Percentiles rank a stretch among this genome's conserved stretches.
Conservation (phyloP, 78 protist species). For the Emiliania huxleyi region DNA sequence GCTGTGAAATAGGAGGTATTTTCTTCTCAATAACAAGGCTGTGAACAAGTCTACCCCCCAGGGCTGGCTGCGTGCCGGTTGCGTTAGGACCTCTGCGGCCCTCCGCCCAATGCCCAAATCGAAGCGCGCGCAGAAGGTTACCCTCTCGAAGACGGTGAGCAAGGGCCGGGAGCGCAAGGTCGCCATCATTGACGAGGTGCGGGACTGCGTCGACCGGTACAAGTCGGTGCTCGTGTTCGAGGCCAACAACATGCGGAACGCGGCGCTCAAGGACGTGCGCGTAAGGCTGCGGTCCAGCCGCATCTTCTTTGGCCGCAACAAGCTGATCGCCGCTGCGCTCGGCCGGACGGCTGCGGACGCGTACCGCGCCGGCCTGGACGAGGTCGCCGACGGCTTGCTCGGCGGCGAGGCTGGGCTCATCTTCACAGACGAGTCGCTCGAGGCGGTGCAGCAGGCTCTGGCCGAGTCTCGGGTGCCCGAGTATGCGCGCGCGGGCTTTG, state of each 20-base stretch:
- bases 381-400: constrained; percentile 36
- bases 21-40: no score
- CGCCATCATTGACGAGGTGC: constrained; percentile 48
- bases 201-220: constrained; percentile 51
- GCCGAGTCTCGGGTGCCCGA: constrained; percentile 49
- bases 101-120: constrained; percentile 88
- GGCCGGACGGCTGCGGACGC: constrained; percentile 72
- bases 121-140: constrained; percentile 64
- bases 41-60: no score
- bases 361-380: constrained; percentile 40
- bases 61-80: no score
- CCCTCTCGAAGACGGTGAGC: constrained; percentile 47
- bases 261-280: constrained; percentile 68
- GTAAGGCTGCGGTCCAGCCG: constrained; percentile 2
- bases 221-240: constrained; percentile 52
- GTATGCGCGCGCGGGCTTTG: constrained; percentile 84
- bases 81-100: no score
- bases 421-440: constrained; percentile 70
- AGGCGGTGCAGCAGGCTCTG: constrained; percentile 35
- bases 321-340: constrained; percentile 75
- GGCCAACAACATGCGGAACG: constrained; percentile 71
- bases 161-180: constrained; percentile 55
- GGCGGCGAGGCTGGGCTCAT: constrained; percentile 72
- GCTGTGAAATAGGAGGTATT: no score
- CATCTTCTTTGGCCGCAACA: constrained; percentile 86